Conservation (phyloP, 1,139 yeast genomes). For the Geotrichum phurueaensis region DNA sequence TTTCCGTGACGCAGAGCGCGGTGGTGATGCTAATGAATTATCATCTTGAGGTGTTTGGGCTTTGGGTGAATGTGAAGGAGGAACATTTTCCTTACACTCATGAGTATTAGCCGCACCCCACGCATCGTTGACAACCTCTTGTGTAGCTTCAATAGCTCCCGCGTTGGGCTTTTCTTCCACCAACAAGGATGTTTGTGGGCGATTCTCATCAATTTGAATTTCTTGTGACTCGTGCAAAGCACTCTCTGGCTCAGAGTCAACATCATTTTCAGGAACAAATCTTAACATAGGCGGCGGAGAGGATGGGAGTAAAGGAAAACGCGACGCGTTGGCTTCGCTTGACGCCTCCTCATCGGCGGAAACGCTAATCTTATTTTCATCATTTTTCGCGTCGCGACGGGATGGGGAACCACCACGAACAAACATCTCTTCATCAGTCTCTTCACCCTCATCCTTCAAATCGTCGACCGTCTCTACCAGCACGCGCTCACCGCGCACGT, state of each 20-base stretch:
- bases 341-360: background rate
- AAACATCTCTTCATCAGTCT: background rate
- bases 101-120: background rate
- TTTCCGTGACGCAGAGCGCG: background rate
- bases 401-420: background rate
- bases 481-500: slow-evolving; percentile 52
- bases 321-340: background rate
- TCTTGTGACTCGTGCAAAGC: background rate
- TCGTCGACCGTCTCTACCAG: slow-evolving; percentile 47
- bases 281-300: background rate
- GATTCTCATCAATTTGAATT: background rate
- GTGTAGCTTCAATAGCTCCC: background rate
- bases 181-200: background rate
- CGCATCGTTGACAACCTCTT: background rate
- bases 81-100: background rate
- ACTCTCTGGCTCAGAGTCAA: background rate
- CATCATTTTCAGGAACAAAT: background rate
- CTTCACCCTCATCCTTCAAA: background rate
- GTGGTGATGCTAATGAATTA: background rate
- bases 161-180: background rate
- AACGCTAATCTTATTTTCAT: background rate
- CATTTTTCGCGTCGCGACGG: background rate
- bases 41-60: background rate
- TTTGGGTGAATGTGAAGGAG: background rate
- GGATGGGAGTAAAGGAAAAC: background rate